Base-by-base conservation (phyloP, 495 filamentous ascomycete genomes). In the Penicillium paxilli region DNA sequence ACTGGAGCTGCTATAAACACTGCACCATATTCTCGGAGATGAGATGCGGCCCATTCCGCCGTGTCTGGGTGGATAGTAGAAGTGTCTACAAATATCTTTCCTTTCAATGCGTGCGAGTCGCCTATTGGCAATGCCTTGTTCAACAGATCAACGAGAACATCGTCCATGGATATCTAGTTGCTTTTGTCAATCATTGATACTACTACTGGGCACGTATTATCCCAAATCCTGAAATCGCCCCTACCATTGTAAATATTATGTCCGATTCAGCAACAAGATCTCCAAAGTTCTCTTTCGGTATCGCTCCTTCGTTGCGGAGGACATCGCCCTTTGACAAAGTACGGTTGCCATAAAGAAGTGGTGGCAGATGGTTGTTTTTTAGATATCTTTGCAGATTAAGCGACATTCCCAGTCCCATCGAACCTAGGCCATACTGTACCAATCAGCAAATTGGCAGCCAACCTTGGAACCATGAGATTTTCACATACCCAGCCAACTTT, bases 341-440 rank as follows among this genome's bases (percentile, higher is more conserved):
- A 16, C 68, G 65, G 50, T 78, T 71, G 20, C 57, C 64, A 54
- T 65, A 71, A 23, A 49, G 49, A 17, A 77, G 58, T 5, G 67
- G 46, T 32, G 55, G 52, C 9, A 46, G 19, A 16, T 41, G 26
- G 20, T 59, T 60, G 11, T 33, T 41, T n/a, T 22, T 24, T 2
- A 75, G 57, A 49, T 71, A 52, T 28, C 60, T 69, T 46, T 74
- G 71, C n/a, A 77, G 58, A 47, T 75, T 77, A 35, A 64, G 60
- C 19, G 72, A 64, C 73, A 77, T 77, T 23, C 62, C 71, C 25
- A 63, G 52, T n/a, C 72, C 72, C 73, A 74, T 74, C 5, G 67
- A 72, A 14, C 73, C 73, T 19, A 74, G 66, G 44, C 73, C 73
- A 50, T 50, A 50, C 48, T 50, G 20, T 50, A 10, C 32, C 53